These are phyloP conservation scores for Hypoxylon trugodes DNA, from an alignment of 495 filamentous ascomycete species.

Conservation along the genomic window DNA sequence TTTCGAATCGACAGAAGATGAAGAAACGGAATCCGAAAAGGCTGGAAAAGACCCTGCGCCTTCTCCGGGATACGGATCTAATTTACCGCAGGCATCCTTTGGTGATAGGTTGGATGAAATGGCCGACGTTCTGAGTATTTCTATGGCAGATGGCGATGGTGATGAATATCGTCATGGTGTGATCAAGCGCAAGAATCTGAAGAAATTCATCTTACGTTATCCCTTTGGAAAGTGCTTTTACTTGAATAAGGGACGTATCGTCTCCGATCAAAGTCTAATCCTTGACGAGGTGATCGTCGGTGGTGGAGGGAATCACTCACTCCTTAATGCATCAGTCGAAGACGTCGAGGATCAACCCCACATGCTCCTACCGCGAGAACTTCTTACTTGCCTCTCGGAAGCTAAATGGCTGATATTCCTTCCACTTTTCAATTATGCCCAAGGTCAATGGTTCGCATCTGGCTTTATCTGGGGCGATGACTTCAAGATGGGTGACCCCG, in stretches of 20 bases:
- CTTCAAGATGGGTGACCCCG: conserved; percentile 48
- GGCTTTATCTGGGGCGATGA: conserved; percentile 70
- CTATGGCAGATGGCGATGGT: background rate
- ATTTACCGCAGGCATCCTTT: background rate
- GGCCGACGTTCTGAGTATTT: conserved; percentile 26
- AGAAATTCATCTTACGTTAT: conserved; percentile 32
- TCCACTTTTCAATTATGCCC: conserved; percentile 75
- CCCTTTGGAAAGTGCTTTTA: conserved; percentile 38
- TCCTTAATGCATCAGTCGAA: conserved; percentile 7
- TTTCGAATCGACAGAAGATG: conserved; percentile 29
- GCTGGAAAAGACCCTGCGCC: background rate
- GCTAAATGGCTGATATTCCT: conserved; percentile 65
- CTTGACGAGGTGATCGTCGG: conserved; percentile 29
- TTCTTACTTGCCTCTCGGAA: conserved; percentile 53
- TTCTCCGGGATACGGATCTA: background rate
- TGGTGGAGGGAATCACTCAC: conserved; percentile 7
- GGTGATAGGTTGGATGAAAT: conserved; percentile 29
- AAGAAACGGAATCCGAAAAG: conserved; percentile 9
- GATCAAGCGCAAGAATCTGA: conserved; percentile 28
- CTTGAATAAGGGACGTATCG: conserved; percentile 26
- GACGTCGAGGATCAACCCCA: conserved; percentile 9
- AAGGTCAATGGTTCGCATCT: conserved; percentile 73
- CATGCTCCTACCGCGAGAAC: conserved; percentile 27
- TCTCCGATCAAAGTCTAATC: conserved; percentile 14
- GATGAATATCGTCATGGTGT: conserved; percentile 8